Evolutionary conservation across 805 yeast genomes (phyloP), one percentile per base, ranked within the genome.

Genomic region (Lachancea lanzarotensis): DNA sequence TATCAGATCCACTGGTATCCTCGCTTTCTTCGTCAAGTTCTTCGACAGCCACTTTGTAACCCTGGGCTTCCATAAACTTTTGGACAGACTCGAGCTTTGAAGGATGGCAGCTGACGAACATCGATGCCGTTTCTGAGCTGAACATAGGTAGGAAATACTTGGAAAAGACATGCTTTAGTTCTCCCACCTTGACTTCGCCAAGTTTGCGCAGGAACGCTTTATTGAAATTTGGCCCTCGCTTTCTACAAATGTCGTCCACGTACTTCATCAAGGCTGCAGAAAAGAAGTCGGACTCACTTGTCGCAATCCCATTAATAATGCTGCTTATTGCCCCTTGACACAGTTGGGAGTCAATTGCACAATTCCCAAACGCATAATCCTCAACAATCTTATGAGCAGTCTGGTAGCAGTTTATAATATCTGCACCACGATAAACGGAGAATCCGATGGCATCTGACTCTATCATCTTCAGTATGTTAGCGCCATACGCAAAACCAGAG

Each of bases 401-500:
- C 22, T 66, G 62, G 66, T 76, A 76, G 16, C 79, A 73, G 50
- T 79, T 78, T 43, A 76, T 70, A 1, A 85, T 79, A 62, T 93
- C 97, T 1, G 95, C 77, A 12, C 95, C 96, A 50, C 96, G 75
- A 56, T 86, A 85, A 16, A 91, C 74, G 38, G 72, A 73, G 55
- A 82, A 86, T 3, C 73, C 71, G 50, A 91, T 63, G 43, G 73
- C 76, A 3, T 95, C 91, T 34, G 76, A 67, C 52, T 88, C 96
- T 11, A 76, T 58, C 49, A 75, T 73, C 39, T 78, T 71, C 36
- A 71, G 59, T 53, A 87, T 71, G 44, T 69, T 71, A 1, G 91
- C 93, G 32, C 96, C 97, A 62, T 93, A 93, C 0, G 97, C 97
- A 35, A 86, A 69, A 2, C 98, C 98, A 1, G 89, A 75, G 34